Evolutionary conservation across 2,329 filamentous ascomycete species (phyloP).

Genomic region (Penicillium oxalicum): DNA sequence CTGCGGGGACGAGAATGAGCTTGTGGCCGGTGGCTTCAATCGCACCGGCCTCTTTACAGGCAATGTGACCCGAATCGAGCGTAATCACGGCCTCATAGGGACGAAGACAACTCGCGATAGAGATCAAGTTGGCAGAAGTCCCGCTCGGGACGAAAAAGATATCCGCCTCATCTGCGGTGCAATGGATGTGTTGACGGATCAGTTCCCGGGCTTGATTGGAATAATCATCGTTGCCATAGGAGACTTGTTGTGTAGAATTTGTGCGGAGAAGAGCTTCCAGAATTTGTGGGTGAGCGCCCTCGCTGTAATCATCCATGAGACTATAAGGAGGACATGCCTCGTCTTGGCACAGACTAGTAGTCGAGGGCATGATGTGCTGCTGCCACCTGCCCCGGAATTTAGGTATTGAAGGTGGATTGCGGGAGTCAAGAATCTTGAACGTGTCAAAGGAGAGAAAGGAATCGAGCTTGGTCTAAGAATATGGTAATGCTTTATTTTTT

Average conservation of each 20-base stretch:
- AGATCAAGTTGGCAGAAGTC: conserved; percentile 49
- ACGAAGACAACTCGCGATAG: conserved; percentile 47
- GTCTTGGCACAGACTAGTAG: conserved; percentile 22
- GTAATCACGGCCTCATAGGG: conserved; percentile 50
- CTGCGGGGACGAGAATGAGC: conserved; percentile 44
- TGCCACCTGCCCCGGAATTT: neutral
- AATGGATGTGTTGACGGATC: conserved; percentile 33
- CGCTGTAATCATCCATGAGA: conserved; percentile 49
- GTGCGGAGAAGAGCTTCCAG: conserved; percentile 43
- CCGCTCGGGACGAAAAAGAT: conserved; percentile 50
- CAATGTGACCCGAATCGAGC: conserved; percentile 46
- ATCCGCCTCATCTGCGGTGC: conserved; percentile 35
- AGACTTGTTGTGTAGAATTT: conserved; percentile 43
- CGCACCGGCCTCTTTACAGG: conserved; percentile 47
- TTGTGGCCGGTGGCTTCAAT: conserved; percentile 50
- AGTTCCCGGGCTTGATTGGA: conserved; percentile 38
- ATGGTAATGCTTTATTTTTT: neutral
- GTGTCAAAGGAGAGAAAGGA: neutral
- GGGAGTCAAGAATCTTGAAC: neutral
- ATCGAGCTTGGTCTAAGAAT: neutral
- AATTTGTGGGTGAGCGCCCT: conserved; percentile 48
- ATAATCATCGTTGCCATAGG: conserved; percentile 46
- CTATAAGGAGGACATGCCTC: conserved; percentile 35
- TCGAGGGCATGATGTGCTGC: conserved; percentile 18
- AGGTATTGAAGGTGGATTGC: neutral